Evolutionary conservation across 1,284 basidiomycete species (phyloP), one percentile per base, ranked within the genome.

Genomic region (Tausonia pullulans): DNA sequence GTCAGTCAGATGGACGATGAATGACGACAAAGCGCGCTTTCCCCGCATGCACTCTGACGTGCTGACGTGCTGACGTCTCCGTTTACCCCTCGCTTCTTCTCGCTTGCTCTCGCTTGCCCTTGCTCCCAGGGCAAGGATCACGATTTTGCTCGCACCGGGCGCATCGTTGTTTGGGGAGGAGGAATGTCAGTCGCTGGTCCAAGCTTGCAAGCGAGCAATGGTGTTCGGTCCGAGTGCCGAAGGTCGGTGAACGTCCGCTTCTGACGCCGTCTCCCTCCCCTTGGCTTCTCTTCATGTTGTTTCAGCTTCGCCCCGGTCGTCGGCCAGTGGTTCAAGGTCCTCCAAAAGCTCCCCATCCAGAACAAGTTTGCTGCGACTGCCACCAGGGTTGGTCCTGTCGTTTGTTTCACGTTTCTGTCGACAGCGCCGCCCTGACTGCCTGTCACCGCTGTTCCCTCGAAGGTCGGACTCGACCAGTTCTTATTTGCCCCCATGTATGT

Each of bases 391-490:
- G 50, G 62, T 52, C n/a, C 39, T 46, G 13, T 13, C 13, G 7
- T 63, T 52, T 58, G 3, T 43, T 51, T 14, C 14, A 27, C 27
- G 2, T 27, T 2, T 27, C 27, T 27, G 27, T 27, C 27, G 27
- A 27, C 27, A 27, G 27, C 27, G 27, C 27, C 27, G 27, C 27
- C 27, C 27, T 27, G 27, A 27, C 27, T 27, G 27, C 27, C 27
- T 27, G 27, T 27, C 27, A 27, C 27, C 27, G 27, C 27, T 27
- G 27, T 27, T 53, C 50, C 44, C 41, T 27, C 43, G 6, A 49
- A 69, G 69, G 70, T 71, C 40, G 74, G 71, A 4, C 69, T 78
- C 46, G 79, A 80, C 70, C 79, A 80, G 69, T 77, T 79, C 65
- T 69, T 72, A 2, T 73, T 78, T 61, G 77, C 78, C 3, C 79